Evolutionary conservation across 2,329 filamentous ascomycete genomes (phyloP), one percentile per base, ranked within the genome.

Genomic region (Gaeumannomyces sp.): DNA sequence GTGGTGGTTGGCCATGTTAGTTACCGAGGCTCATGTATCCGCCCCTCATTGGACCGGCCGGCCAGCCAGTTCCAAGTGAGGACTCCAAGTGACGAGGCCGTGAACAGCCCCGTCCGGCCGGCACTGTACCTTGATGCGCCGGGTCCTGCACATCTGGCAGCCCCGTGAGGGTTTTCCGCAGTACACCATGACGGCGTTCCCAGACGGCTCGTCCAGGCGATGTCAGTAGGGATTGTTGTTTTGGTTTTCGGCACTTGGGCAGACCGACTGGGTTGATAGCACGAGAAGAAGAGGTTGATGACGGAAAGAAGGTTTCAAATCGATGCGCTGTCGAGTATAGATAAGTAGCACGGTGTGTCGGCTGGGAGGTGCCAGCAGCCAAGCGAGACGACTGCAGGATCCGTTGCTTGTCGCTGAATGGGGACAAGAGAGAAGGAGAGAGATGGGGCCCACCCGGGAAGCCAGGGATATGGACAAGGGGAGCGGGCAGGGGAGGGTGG

Each of bases 121-220:
- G 33, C 22, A 57, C 31, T 80, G 68, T 80, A 89, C 89, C 83
- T 91, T 91, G 73, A 92, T 91, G 70, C 89, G 83, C 68, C 89
- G 82, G 50, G 83, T 89, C 73, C 89, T 84, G 74, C 89, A 92
- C 84, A 89, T 91, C 77, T 90, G 88, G 71, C 89, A 92, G 70
- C 88, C 89, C 76, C 81, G 78, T 0, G 86, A 89, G 71, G 87
- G 85, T 76, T 87, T 88, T 58, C 86, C 86, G 67, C 84, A 86
- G 70, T 88, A 89, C 16, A 88, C 86, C 86, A 88, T 89, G 68
- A 66, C 76, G 74, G 65, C 59, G 67, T 27, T 31, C 35, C 19
- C 45, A 53, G 45, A n/a, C 22, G 22, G 10, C 45, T 53, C n/a
- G 19, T 53, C n/a, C n/a, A 11, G n/a, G 22, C 10, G 45, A 7